Evolutionary conservation across 2,329 filamentous ascomycete species (phyloP).

Genomic region (Sporothrix globosa): DNA sequence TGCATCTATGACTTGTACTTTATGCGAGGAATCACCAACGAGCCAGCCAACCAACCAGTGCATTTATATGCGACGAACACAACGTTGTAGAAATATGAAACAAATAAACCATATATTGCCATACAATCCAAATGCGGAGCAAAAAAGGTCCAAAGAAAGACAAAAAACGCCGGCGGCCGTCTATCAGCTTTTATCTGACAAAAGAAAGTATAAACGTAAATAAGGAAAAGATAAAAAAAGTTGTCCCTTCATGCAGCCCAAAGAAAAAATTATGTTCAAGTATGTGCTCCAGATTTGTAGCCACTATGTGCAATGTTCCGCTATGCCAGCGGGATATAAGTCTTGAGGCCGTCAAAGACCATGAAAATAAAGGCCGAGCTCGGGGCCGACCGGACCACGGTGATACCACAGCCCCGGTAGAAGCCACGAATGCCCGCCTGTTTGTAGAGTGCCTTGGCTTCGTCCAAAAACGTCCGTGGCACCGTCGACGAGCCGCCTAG

Average conservation of each 20-base stretch:
- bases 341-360: constrained; percentile 85
- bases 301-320: background rate
- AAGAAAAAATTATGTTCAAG: background rate
- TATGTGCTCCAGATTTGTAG: background rate
- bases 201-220: constrained; percentile 12
- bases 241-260: background rate
- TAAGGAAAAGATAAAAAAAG: background rate
- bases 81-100: constrained; percentile 30
- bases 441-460: constrained; percentile 74
- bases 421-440: constrained; percentile 81
- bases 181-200: constrained; percentile 15
- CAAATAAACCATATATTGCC: background rate
- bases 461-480: constrained; percentile 68
- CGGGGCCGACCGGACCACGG: constrained; percentile 81
- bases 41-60: background rate
- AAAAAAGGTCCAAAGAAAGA: background rate
- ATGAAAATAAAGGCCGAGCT: constrained; percentile 99
- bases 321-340: constrained; percentile 59
- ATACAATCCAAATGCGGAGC: background rate
- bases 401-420: constrained; percentile 95
- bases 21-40: background rate
- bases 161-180: constrained; percentile 11
- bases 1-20: background rate
- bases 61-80: constrained; percentile 36
- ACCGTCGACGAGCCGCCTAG: constrained; percentile 51